phyloP scores from a whole-genome alignment of 805 yeast genomes.

The Saturnispora serradocipensis region DNA sequence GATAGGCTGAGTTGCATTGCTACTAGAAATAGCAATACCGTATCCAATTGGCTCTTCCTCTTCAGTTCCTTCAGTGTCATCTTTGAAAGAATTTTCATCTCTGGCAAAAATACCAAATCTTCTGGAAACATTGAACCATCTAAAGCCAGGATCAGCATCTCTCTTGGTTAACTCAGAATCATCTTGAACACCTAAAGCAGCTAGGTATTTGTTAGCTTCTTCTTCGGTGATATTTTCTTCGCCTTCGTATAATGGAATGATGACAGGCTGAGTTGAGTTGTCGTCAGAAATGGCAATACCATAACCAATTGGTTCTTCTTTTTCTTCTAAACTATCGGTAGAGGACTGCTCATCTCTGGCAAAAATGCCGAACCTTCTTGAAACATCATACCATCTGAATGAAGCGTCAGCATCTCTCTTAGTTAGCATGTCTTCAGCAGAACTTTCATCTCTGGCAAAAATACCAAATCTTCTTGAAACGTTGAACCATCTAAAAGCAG shows the following conservation, averaged over 20 bases:
- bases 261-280: conserved; percentile 5
- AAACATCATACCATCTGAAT: conserved; percentile 6
- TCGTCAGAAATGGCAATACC: conserved; percentile 5
- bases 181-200: background rate
- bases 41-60: too few species aligned
- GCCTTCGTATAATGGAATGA: conserved; percentile 5
- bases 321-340: background rate
- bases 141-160: conserved; percentile 2
- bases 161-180: conserved; percentile 4
- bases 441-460: conserved; percentile 5
- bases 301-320: conserved; percentile 5
- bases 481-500: conserved; percentile 6
- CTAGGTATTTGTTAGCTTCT: conserved; percentile 3
- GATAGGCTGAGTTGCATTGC: background rate
- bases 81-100: background rate
- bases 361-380: conserved; percentile 7
- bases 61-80: too few species aligned
- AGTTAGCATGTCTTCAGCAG: background rate
- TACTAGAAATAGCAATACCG: too few species aligned
- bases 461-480: conserved; percentile 8
- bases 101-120: conserved; percentile 4
- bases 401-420: background rate
- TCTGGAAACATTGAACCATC: conserved; percentile 4
- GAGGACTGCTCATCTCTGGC: conserved; percentile 1
- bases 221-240: conserved; percentile 6